Evolutionary conservation across 805 yeast genomes (phyloP).

Genomic region (Starmerella floricola): DNA sequence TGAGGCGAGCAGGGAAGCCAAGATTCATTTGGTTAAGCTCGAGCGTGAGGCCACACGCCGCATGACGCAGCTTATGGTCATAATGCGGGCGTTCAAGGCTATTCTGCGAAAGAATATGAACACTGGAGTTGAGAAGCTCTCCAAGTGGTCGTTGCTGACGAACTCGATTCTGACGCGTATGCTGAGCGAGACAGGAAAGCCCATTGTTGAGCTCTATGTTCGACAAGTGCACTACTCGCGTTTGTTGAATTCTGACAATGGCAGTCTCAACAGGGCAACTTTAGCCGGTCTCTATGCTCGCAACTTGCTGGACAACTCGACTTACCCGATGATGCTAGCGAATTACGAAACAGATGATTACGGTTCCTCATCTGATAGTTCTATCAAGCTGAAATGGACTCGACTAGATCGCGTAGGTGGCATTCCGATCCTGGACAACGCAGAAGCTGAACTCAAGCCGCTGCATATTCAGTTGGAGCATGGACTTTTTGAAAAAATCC

Average conservation of each 20-base stretch:
- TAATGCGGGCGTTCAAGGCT: constrained; percentile 29
- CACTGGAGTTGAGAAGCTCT: constrained; percentile 27
- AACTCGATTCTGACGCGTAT: constrained; percentile 64
- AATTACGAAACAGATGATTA: constrained; percentile 32
- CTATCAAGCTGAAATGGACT: constrained; percentile 51
- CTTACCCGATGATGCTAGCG: constrained; percentile 60
- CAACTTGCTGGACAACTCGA: constrained; percentile 44
- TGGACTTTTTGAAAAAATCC: constrained; percentile 47
- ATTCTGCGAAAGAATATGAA: constrained; percentile 25
- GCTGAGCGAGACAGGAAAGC: constrained; percentile 44
- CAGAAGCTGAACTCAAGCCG: constrained; percentile 52
- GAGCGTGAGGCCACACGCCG: constrained; percentile 26
- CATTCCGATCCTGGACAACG: constrained; percentile 59
- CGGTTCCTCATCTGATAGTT: background rate
- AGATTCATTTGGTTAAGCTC: constrained; percentile 22
- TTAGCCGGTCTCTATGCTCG: constrained; percentile 56
- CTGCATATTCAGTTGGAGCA: constrained; percentile 64
- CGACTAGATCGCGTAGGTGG: constrained; percentile 83
- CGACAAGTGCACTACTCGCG: constrained; percentile 51
- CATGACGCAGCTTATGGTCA: constrained; percentile 26
- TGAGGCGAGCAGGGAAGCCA: constrained; percentile 3
- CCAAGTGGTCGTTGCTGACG: constrained; percentile 45
- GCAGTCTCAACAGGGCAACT: constrained; percentile 48
- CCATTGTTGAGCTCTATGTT: constrained; percentile 60
- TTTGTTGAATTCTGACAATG: constrained; percentile 51